Percentiles rank a stretch among this genome's conserved stretches.
Conservation (phyloP, 2,329 filamentous ascomycete species). For the Phoma sp. region DNA sequence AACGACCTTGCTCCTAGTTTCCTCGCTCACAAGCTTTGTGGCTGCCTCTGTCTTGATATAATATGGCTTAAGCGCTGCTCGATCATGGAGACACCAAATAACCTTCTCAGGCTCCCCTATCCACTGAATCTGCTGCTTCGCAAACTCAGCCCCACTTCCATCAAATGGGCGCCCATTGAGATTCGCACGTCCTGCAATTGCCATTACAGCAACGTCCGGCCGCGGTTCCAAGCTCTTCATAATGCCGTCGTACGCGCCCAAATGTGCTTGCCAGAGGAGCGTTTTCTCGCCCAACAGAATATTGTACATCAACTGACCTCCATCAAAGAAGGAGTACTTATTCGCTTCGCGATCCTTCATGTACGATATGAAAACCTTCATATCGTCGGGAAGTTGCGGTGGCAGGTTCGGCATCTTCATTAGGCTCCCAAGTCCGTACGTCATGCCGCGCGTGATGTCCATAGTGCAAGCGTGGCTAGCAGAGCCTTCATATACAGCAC, state of each 20-base stretch:
- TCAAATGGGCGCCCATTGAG: background rate
- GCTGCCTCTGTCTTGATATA: background rate
- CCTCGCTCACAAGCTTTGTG: background rate
- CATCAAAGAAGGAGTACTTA: too few species aligned
- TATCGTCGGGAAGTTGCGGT: background rate
- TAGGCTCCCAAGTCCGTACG: background rate
- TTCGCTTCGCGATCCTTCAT: background rate
- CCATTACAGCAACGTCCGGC: slow-evolving; percentile 8
- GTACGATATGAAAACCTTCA: background rate
- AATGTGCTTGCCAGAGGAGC: background rate
- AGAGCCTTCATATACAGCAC: background rate
- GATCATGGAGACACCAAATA: slow-evolving; percentile 19
- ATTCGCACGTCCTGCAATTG: slow-evolving; percentile 14
- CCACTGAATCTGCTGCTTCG: slow-evolving; percentile 1
- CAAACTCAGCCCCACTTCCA: slow-evolving; percentile 7
- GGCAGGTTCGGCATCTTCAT: too few species aligned
- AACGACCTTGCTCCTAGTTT: background rate
- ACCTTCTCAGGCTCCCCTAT: slow-evolving; percentile 10
- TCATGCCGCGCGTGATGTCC: background rate
- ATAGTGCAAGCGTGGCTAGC: background rate
- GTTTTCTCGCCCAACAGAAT: background rate
- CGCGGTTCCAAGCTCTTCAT: slow-evolving; percentile 6
- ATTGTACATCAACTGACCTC: background rate
- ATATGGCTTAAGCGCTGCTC: background rate
- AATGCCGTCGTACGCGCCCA: slow-evolving; percentile 18